Percentiles rank a stretch among this genome's conserved stretches.
These are phyloP conservation scores for Trametes sanguinea DNA, from an alignment of 768 basidiomycete species.

Conservation along the genomic window DNA sequence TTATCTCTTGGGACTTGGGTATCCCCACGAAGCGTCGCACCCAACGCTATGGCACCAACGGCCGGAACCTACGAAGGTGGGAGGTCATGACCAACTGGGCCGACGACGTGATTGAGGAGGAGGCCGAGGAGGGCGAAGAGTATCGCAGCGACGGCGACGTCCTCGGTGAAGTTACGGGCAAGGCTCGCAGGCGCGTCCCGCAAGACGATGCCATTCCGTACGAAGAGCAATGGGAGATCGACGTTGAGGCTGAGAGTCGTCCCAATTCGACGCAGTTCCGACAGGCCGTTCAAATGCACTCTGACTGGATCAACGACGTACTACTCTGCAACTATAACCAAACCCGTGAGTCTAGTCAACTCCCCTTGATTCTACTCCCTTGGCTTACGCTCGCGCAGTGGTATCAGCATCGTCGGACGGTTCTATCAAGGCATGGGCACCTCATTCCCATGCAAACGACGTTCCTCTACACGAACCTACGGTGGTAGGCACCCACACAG, in stretches of 20 bases:
- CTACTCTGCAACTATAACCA: conserved; percentile 90
- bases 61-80: conserved; percentile 51
- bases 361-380: background rate
- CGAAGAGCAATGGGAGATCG: conserved; percentile 82
- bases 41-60: conserved; percentile 32
- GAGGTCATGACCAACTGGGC: conserved; percentile 86
- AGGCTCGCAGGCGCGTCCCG: conserved; percentile 34
- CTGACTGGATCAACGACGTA: conserved; percentile 97
- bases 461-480: conserved; percentile 57
- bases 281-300: conserved; percentile 86
- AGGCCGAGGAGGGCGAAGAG: conserved; percentile 63
- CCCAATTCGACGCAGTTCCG: conserved; percentile 66
- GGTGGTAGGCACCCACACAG: conserved; percentile 72
- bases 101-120: conserved; percentile 68
- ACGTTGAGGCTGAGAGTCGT: conserved; percentile 43
- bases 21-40: conserved; percentile 57
- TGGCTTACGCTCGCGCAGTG: conserved; percentile 44
- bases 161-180: conserved; percentile 65
- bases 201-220: conserved; percentile 46
- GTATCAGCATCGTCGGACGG: conserved; percentile 96
- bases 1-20: conserved; percentile 86
- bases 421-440: conserved; percentile 91
- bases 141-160: conserved; percentile 71
- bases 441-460: conserved; percentile 52
- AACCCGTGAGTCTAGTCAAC: conserved; percentile 53